phyloP scores from a whole-genome alignment of 2,329 filamentous ascomycete species.

The Penicillium frequentans region DNA sequence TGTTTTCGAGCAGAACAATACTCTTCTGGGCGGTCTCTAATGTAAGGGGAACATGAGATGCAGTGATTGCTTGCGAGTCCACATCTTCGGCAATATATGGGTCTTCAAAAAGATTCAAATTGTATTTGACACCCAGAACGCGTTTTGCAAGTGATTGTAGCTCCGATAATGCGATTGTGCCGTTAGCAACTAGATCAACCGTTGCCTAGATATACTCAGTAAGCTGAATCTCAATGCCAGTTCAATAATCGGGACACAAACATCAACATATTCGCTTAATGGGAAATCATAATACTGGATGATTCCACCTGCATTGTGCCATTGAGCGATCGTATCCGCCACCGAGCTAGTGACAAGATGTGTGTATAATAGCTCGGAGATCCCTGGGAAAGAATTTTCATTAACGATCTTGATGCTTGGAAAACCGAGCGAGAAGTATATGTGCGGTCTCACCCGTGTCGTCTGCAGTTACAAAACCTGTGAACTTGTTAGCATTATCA shows the following conservation, averaged over 20 bases:
- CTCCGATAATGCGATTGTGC: conserved; percentile 35
- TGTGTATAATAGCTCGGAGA: conserved; percentile 4
- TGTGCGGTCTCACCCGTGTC: conserved; percentile 1
- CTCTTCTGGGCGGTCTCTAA: conserved; percentile 47
- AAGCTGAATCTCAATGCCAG: neutral
- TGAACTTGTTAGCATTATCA: neutral
- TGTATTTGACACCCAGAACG: conserved; percentile 46
- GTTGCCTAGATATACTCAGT: conserved; percentile 22
- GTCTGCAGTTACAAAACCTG: conserved; percentile 7
- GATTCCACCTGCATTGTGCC: conserved; percentile 49
- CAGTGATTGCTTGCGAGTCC: conserved; percentile 38
- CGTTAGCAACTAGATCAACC: conserved; percentile 36
- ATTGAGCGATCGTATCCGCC: conserved; percentile 44
- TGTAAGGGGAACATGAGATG: conserved; percentile 36
- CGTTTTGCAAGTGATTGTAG: conserved; percentile 39
- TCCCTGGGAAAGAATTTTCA: neutral
- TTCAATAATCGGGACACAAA: neutral
- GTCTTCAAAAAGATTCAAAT: conserved; percentile 44
- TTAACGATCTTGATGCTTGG: neutral
- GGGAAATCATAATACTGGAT: conserved; percentile 49
- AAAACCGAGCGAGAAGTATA: rapidly evolving
- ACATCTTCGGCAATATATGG: conserved; percentile 38
- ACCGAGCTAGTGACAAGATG: conserved; percentile 42
- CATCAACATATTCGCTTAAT: conserved; percentile 39
- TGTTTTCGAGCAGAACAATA: conserved; percentile 47